Conservation (phyloP, 2,329 filamentous ascomycete species). For the Neonectria sp. region DNA sequence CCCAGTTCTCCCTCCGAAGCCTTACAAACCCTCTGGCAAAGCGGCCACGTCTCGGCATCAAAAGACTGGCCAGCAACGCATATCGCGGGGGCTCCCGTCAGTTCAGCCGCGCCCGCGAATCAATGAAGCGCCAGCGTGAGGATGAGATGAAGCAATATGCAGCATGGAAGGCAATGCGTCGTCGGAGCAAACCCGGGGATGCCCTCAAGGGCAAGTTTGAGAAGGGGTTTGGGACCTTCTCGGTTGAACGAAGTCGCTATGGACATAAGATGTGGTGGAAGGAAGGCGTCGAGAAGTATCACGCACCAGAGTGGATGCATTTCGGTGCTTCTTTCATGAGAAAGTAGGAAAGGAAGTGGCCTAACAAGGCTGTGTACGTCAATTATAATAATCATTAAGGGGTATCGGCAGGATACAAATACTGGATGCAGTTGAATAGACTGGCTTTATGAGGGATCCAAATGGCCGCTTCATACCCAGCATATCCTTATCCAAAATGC, state of each 20-base stretch:
- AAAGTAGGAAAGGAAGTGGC: slow-evolving; percentile 1
- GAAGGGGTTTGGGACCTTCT: slow-evolving; percentile 44
- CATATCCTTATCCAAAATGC: slow-evolving; percentile 8
- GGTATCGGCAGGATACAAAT: slow-evolving; percentile 33
- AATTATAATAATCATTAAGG: slow-evolving; percentile 25
- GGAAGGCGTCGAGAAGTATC: slow-evolving; percentile 52
- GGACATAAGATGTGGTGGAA: slow-evolving; percentile 54
- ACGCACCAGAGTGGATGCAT: slow-evolving; percentile 51
- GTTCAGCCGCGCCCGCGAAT: slow-evolving; percentile 45
- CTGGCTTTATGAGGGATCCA: slow-evolving; percentile 5
- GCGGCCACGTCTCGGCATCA: slow-evolving; percentile 36
- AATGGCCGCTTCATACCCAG: slow-evolving; percentile 6
- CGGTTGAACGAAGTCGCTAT: slow-evolving; percentile 41
- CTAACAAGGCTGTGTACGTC: background rate
- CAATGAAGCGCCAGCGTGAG: slow-evolving; percentile 47
- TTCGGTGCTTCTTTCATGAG: slow-evolving; percentile 40
- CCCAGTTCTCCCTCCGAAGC: slow-evolving; percentile 50
- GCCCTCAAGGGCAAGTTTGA: slow-evolving; percentile 44
- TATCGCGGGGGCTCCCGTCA: slow-evolving; percentile 46
- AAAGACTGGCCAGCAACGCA: slow-evolving; percentile 49
- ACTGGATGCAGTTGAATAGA: slow-evolving; percentile 30
- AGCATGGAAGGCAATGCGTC: slow-evolving; percentile 49
- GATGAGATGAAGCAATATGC: slow-evolving; percentile 47
- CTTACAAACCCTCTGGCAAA: slow-evolving; percentile 45
- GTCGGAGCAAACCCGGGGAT: slow-evolving; percentile 43